A percentile compares a stretch with the other conserved stretches of the same genome.
Evolutionary conservation across 805 yeast genomes (phyloP).

Genomic region (Ogataea parapolymorpha): DNA sequence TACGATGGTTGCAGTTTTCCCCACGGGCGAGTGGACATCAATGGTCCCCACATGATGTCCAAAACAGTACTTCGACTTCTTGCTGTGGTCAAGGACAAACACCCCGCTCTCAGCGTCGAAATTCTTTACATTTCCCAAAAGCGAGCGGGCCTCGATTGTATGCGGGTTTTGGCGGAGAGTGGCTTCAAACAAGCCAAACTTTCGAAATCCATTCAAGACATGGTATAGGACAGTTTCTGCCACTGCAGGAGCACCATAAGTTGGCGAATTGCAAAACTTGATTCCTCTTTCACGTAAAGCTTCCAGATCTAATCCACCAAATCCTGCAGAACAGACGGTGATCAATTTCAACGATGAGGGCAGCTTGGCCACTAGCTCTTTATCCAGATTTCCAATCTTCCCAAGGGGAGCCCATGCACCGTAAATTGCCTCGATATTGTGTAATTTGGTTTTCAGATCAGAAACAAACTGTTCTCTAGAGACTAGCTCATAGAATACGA

Average conservation of each 20-base stretch:
- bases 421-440: conserved; percentile 45
- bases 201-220: conserved; percentile 58
- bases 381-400: conserved; percentile 42
- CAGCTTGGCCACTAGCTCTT: conserved; percentile 38
- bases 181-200: conserved; percentile 46
- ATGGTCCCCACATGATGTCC: conserved; percentile 44
- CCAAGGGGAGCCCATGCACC: conserved; percentile 51
- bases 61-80: conserved; percentile 28
- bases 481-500: conserved; percentile 39
- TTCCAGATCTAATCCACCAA: conserved; percentile 40
- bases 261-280: conserved; percentile 58
- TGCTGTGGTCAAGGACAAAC: conserved; percentile 10
- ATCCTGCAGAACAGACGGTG: conserved; percentile 55
- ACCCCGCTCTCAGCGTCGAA: conserved; percentile 35
- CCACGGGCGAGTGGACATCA: conserved; percentile 48
- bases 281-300: conserved; percentile 39
- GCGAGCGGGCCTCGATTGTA: conserved; percentile 45
- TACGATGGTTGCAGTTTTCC: conserved; percentile 57
- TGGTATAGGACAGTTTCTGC: conserved; percentile 67
- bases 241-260: conserved; percentile 61
- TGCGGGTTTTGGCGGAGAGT: conserved; percentile 37
- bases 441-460: conserved; percentile 38
- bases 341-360: conserved; percentile 45
- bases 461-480: conserved; percentile 37
- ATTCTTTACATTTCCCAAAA: conserved; percentile 29